Evolutionary conservation across 2,329 filamentous ascomycete species (phyloP).

Genomic region (Remersonia thermophila): DNA sequence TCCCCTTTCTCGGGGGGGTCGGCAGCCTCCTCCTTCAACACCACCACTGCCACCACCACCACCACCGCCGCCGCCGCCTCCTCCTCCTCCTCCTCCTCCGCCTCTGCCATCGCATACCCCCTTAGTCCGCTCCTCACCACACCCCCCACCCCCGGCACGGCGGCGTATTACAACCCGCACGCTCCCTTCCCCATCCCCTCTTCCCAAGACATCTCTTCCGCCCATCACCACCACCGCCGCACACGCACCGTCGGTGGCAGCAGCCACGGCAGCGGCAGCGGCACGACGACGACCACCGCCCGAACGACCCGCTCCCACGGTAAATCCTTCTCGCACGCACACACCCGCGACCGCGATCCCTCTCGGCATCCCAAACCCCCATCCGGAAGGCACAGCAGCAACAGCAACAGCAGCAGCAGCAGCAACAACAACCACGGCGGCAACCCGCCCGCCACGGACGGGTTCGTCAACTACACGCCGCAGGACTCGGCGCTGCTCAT

Average conservation of each 20-base stretch:
- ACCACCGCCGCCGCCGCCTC: neutral
- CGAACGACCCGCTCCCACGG: neutral
- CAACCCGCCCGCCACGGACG: constrained; percentile 26
- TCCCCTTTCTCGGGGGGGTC: no score
- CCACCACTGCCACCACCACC: neutral
- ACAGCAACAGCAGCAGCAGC: neutral
- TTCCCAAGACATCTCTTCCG: neutral
- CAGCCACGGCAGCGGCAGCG: neutral
- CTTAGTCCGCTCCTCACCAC: neutral
- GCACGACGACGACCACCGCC: neutral
- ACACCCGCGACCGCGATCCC: no score
- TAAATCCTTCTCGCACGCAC: no score
- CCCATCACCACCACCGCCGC: neutral
- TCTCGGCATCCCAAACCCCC: no score
- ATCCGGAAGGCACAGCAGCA: no score
- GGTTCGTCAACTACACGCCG: constrained; percentile 86
- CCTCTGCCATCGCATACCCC: neutral
- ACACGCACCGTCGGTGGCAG: neutral
- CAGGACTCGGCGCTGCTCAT: constrained; percentile 67
- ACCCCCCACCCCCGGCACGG: neutral
- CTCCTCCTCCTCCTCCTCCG: constrained; percentile 1
- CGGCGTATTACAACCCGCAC: no score
- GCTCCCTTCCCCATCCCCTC: neutral
- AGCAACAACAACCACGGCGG: neutral
- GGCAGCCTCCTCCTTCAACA: neutral